Base-by-base conservation (phyloP, 2,329 filamentous ascomycete species). In the Nannizzia gypsea region DNA sequence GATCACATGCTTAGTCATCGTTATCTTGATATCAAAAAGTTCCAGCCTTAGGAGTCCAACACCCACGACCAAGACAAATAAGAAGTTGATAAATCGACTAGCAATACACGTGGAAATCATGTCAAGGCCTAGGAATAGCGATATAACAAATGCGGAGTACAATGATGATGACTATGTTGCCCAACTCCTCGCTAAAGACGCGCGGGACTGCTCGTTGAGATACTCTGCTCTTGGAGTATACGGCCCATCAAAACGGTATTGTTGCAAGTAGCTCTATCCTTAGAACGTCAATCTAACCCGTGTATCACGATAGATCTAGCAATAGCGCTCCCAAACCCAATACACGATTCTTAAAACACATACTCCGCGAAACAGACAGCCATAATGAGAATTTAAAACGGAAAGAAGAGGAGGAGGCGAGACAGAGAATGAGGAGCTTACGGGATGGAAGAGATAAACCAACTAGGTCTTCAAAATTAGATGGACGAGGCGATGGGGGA, bases 331-430 rank as follows among this genome's bases (percentile, higher is more conserved):
- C 89, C 0, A 96, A 92, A 70, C 91, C 92, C 2, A 97, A 99
- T 68, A 96, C 89, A 0, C 83, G 88, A 36, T 97, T 97, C 70
- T 76, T 99, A 46, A 85, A 85, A 61, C 87, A 93, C 67, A 88
- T 97, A 60, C 89, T 99, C 63, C 87, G 86, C 64, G 88, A 93
- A 65, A 95, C 90, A 6, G 88, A 95, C 67, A 87, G 75, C 59
- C 92, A 99, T 74, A 99, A 99, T 80, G 84, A 88, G 24, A 88
- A 89, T 0, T 78, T 97, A 31, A 82, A 90, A 17, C 89, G 88
- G 0, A 95, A 86, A 68, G 92, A 97, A 71, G 85, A 86, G 26
- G 84, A 87, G 55, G 91, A 97, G 65, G 85, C 90, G 0, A 80
- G 81, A 63, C 84, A 84, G 3, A 84, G 89, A 20, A 80, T 95